phyloP scores from a whole-genome alignment of 768 basidiomycete genomes.

The Lentinula lateritia region DNA sequence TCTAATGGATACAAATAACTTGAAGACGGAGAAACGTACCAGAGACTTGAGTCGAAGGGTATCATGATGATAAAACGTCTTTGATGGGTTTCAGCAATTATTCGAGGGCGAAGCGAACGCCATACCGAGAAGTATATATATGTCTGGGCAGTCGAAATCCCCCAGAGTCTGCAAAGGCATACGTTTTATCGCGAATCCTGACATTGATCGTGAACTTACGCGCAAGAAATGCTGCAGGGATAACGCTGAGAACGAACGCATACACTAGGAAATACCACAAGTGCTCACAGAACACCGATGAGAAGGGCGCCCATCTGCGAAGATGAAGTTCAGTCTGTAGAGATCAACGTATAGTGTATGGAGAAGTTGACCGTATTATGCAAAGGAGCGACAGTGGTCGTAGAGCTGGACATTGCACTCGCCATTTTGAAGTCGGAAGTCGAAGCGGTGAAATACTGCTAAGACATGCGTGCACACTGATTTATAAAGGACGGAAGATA shows the following conservation, averaged over 20 bases:
- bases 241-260: not conserved
- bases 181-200: not conserved
- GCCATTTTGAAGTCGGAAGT: not conserved
- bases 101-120: not conserved
- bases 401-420: not conserved
- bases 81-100: not conserved
- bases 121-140: slow-evolving; percentile 2
- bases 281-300: slow-evolving; percentile 3
- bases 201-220: not conserved
- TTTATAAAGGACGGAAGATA: not conserved
- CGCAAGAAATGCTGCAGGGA: not conserved
- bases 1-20: not conserved
- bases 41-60: not conserved
- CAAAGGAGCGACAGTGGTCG: not conserved
- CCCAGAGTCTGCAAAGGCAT: not conserved
- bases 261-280: not conserved
- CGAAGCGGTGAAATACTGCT: too few relatives aligned
- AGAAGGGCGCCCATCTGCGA: slow-evolving; percentile 5
- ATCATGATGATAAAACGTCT: not conserved
- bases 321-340: too few relatives aligned
- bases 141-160: not conserved
- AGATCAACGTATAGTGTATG: not conserved
- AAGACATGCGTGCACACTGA: too few relatives aligned
- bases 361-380: not conserved
- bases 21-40: not conserved